Percentiles rank a stretch among this genome's conserved stretches.
Evolutionary conservation across 225 moss, liverwort and hornwort genomes (phyloP).

Genomic region (Pseudoscleropodium purum): DNA sequence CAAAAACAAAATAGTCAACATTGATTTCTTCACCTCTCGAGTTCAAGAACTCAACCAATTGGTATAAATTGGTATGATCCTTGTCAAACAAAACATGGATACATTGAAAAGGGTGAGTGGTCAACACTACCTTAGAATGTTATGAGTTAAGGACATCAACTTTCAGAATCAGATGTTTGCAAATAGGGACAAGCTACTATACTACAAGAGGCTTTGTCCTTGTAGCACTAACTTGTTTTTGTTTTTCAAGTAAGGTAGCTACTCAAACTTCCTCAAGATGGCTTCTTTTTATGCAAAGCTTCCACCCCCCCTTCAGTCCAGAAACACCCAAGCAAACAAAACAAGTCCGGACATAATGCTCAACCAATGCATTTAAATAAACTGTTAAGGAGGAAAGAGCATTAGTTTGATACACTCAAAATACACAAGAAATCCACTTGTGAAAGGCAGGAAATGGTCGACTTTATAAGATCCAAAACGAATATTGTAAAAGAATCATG

Average conservation of each 20-base stretch:
- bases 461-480: background rate
- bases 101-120: background rate
- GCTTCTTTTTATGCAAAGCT: background rate
- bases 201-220: background rate
- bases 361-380: background rate
- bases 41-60: background rate
- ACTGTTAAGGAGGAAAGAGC: background rate
- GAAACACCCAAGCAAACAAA: background rate
- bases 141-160: background rate
- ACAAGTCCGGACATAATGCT: background rate
- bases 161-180: background rate
- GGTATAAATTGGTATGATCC: no score
- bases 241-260: background rate
- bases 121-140: background rate
- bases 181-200: background rate
- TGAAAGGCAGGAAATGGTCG: background rate
- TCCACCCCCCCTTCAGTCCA: background rate
- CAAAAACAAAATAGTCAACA: background rate
- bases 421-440: background rate
- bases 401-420: background rate
- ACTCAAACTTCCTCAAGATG: background rate
- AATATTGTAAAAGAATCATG: background rate
- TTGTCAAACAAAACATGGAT: background rate
- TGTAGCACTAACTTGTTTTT: background rate
- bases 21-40: background rate